phyloP scores from a whole-genome alignment of 331 rosid species.

The Prunus yedoensis region DNA sequence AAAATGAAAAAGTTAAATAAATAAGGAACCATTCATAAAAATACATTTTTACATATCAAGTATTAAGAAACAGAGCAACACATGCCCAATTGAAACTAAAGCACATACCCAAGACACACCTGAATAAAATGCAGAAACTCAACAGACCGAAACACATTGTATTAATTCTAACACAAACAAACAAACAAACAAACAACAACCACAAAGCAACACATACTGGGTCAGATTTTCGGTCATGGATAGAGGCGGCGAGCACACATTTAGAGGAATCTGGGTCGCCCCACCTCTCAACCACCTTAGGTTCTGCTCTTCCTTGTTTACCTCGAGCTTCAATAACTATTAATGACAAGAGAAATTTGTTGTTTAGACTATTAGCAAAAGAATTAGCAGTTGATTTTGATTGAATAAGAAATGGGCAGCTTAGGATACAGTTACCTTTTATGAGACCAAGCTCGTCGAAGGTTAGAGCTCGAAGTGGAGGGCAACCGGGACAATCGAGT shows the following conservation, averaged over 20 bases:
- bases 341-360: background rate
- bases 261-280: slow-evolving; percentile 74
- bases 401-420: background rate
- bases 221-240: slow-evolving; percentile 40
- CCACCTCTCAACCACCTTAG: slow-evolving; percentile 80
- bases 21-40: background rate
- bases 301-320: slow-evolving; percentile 39
- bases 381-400: background rate
- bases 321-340: slow-evolving; percentile 75
- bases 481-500: slow-evolving; percentile 72
- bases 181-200: background rate
- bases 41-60: no score
- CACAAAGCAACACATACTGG: slow-evolving; percentile 52
- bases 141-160: no score
- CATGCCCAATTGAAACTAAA: background rate
- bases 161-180: background rate
- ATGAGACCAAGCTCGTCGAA: slow-evolving; percentile 82
- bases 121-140: background rate
- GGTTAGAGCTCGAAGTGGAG: slow-evolving; percentile 81
- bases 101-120: background rate
- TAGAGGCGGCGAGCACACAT: slow-evolving; percentile 60
- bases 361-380: background rate
- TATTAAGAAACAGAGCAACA: background rate
- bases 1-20: background rate
- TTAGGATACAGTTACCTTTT: slow-evolving; percentile 48